Evolutionary conservation across 805 yeast genomes (phyloP).

Genomic region (Priceomyces medius): DNA sequence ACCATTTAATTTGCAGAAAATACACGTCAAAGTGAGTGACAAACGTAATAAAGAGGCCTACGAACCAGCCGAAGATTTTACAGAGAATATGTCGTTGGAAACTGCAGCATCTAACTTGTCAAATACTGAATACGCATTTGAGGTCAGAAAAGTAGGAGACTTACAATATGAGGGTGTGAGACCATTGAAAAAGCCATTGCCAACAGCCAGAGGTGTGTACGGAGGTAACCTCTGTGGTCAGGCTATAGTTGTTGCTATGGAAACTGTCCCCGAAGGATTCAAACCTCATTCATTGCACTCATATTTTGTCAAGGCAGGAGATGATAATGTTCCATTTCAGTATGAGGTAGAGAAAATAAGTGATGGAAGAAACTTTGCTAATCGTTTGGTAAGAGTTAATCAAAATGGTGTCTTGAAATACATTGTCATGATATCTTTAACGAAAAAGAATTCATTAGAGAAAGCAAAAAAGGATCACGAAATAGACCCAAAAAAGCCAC

Average conservation of each 20-base stretch:
- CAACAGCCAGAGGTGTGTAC: conserved; percentile 35
- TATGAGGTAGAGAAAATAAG: conserved; percentile 35
- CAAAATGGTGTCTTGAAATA: conserved; percentile 32
- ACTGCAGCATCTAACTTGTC: conserved; percentile 3
- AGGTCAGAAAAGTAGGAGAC: conserved; percentile 6
- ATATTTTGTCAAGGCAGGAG: conserved; percentile 39
- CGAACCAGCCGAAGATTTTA: neutral
- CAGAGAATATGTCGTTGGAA: conserved; percentile 1
- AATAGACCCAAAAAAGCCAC: conserved; percentile 19
- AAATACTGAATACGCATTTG: conserved; percentile 13
- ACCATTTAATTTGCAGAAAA: no score
- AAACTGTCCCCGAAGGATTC: conserved; percentile 26
- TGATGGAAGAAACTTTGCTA: conserved; percentile 36
- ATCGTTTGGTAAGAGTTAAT: conserved; percentile 27
- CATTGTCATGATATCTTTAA: conserved; percentile 35
- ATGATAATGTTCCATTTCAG: conserved; percentile 25
- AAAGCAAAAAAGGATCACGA: conserved; percentile 13
- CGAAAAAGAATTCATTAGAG: conserved; percentile 27
- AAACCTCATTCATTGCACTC: conserved; percentile 44
- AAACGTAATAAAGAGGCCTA: neutral
- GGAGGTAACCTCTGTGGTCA: conserved; percentile 41
- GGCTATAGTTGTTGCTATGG: conserved; percentile 36
- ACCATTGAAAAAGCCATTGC: conserved; percentile 31
- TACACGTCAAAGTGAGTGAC: neutral
- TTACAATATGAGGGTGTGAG: conserved; percentile 18